Conservation (phyloP, 176 grass and related monocot genomes). For the Phragmites australis region DNA sequence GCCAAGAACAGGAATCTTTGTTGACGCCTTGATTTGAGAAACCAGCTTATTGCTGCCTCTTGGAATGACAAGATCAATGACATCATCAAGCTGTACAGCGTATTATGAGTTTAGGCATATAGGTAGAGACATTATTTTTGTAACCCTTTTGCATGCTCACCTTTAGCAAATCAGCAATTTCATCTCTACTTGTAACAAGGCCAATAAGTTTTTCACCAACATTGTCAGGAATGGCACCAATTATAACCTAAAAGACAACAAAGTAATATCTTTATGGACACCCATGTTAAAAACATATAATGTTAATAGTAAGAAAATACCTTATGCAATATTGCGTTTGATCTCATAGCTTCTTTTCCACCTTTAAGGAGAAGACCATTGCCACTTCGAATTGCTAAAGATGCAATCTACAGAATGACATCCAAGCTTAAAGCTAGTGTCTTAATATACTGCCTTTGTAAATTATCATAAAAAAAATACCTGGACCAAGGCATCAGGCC, state of each 20-base stretch:
- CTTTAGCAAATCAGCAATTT: slow-evolving; percentile 91
- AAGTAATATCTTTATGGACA: slow-evolving; percentile 7
- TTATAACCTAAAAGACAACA: slow-evolving; percentile 65
- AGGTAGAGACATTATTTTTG: slow-evolving; percentile 5
- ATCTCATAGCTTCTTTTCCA: slow-evolving; percentile 97
- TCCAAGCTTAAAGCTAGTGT: background rate
- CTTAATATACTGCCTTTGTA: slow-evolving; percentile 16
- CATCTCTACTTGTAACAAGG: slow-evolving; percentile 90
- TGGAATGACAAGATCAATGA: slow-evolving; percentile 99
- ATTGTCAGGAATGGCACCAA: slow-evolving; percentile 64
- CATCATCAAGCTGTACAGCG: slow-evolving; percentile 86
- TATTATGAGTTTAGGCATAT: slow-evolving; percentile 38
- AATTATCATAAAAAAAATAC: slow-evolving; percentile 40
- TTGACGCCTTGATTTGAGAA: slow-evolving; percentile 90
- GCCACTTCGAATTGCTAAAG: slow-evolving; percentile 91
- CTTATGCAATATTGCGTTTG: slow-evolving; percentile 89
- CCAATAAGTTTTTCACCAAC: slow-evolving; percentile 89
- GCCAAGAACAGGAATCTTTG: slow-evolving; percentile 96
- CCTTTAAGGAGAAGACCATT: slow-evolving; percentile 98
- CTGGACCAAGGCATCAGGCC: slow-evolving; percentile 98
- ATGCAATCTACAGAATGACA: slow-evolving; percentile 70
- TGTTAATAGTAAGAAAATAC: slow-evolving; percentile 45
- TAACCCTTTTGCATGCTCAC: slow-evolving; percentile 41
- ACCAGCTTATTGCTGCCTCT: slow-evolving; percentile 98
- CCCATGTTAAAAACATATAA: slow-evolving; percentile 9